These are phyloP conservation scores for Coemansia sp. DNA, from an alignment of 192 early-diverging fungal species.

Conservation along the genomic window DNA sequence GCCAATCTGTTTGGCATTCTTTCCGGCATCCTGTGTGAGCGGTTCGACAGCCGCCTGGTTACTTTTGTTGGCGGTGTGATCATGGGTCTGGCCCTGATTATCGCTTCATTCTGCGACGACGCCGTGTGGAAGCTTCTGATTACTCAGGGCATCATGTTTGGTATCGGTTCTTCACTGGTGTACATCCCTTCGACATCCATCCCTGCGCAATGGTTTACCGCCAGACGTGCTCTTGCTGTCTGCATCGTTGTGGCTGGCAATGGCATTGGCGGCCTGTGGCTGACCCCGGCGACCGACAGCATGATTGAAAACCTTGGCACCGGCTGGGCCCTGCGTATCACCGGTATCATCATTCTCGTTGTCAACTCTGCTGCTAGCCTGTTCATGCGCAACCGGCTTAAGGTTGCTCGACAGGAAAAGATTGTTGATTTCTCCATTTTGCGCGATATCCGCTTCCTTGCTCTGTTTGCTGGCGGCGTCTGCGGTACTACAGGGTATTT, in stretches of 20 bases:
- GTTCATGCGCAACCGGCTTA: slow-evolving; percentile 27
- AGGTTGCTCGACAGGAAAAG: slow-evolving; percentile 17
- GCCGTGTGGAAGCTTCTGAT: slow-evolving; percentile 63
- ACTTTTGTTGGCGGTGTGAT: slow-evolving; percentile 13
- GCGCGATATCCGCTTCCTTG: slow-evolving; percentile 15
- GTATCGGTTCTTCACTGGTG: slow-evolving; percentile 59
- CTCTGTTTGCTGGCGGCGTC: slow-evolving; percentile 26
- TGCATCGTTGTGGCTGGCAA: slow-evolving; percentile 69
- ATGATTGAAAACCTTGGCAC: slow-evolving; percentile 58
- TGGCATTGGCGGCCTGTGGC: slow-evolving; percentile 68
- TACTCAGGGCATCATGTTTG: slow-evolving; percentile 74
- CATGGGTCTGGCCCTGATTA: slow-evolving; percentile 15
- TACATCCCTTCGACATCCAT: slow-evolving; percentile 64
- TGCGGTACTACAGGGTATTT: too few species aligned
- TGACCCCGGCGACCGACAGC: slow-evolving; percentile 57
- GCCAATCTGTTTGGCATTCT: slow-evolving; percentile 31
- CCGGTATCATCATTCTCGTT: slow-evolving; percentile 52
- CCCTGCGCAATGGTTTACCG: slow-evolving; percentile 68
- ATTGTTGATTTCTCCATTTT: slow-evolving; percentile 21
- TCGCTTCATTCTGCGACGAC: slow-evolving; percentile 29
- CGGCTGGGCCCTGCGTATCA: slow-evolving; percentile 66
- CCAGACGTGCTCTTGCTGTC: slow-evolving; percentile 63
- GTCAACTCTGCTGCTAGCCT: slow-evolving; percentile 3
- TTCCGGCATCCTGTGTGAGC: slow-evolving; percentile 34
- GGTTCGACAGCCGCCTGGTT: slow-evolving; percentile 14